These are phyloP conservation scores for Pyrus communis DNA, from an alignment of 306 rosid genomes.

Conservation along the genomic window DNA sequence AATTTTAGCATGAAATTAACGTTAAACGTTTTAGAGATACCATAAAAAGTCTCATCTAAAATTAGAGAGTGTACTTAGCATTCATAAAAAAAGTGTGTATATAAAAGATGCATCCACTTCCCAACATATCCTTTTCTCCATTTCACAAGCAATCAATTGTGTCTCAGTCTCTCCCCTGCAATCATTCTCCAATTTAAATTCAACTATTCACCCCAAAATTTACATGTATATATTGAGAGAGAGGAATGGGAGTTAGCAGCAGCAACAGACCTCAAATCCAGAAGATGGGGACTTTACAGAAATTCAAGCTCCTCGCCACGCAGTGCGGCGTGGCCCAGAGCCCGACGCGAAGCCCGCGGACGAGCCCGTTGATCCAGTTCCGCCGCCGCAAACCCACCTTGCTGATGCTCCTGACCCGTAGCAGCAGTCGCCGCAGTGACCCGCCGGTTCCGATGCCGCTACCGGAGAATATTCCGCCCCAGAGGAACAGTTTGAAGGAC, in stretches of 20 bases:
- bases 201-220: slow-evolving; percentile 15
- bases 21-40: accelerated
- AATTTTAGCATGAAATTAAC: too few species aligned
- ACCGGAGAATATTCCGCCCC: slow-evolving; percentile 24
- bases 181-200: slow-evolving; percentile 46
- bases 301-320: slow-evolving; percentile 66
- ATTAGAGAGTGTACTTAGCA: too few species aligned
- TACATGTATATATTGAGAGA: background rate
- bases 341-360: slow-evolving; percentile 70
- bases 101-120: slow-evolving; percentile 10
- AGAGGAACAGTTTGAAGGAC: slow-evolving; percentile 52
- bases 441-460: slow-evolving; percentile 14
- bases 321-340: slow-evolving; percentile 73
- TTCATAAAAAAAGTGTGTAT: background rate
- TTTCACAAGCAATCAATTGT: slow-evolving; percentile 38
- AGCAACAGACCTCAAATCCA: slow-evolving; percentile 7
- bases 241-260: background rate
- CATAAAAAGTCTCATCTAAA: too few species aligned
- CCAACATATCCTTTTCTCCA: slow-evolving; percentile 45
- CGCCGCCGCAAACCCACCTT: slow-evolving; percentile 66
- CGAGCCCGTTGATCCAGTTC: slow-evolving; percentile 63
- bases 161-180: slow-evolving; percentile 7
- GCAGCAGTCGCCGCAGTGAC: slow-evolving; percentile 25
- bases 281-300: slow-evolving; percentile 67
- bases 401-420: slow-evolving; percentile 52